These are phyloP conservation scores for Hyaloscypha variabilis DNA, from an alignment of 495 filamentous ascomycete genomes.

Conservation along the genomic window DNA sequence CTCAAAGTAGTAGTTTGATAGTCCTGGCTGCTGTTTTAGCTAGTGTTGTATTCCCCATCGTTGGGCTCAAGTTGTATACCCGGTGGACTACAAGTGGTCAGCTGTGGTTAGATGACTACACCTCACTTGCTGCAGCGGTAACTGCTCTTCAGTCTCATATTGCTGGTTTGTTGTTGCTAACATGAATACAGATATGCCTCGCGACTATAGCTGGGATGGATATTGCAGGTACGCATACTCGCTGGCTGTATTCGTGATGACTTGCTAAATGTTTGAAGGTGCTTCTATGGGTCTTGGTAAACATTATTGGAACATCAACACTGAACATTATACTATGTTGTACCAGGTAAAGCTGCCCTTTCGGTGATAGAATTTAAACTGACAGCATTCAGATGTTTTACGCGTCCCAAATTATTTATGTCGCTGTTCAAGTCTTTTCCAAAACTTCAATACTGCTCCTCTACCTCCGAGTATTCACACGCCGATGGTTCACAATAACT, in stretches of 20 bases:
- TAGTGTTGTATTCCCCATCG: conserved; percentile 9
- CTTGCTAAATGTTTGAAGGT: conserved; percentile 14
- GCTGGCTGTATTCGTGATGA: conserved; percentile 2
- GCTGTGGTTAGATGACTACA: conserved; percentile 14
- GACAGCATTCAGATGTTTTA: conserved; percentile 26
- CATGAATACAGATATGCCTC: not conserved
- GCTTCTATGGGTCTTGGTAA: conserved; percentile 24
- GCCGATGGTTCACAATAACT: conserved; percentile 33
- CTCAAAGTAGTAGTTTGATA: conserved; percentile 10
- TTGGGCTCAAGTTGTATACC: conserved; percentile 8
- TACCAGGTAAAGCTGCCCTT: not conserved
- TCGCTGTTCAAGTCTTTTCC: conserved; percentile 40
- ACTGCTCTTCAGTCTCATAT: not conserved
- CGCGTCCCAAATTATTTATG: conserved; percentile 40
- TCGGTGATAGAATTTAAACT: not conserved
- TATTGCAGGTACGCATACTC: not conserved
- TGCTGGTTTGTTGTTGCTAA: too few species aligned
- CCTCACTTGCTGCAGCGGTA: conserved; percentile 6
- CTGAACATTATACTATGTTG: conserved; percentile 1
- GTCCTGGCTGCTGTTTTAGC: not conserved
- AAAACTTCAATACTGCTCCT: conserved; percentile 47
- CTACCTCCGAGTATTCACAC: conserved; percentile 52
- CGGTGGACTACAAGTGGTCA: not conserved
- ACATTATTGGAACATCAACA: conserved; percentile 25
- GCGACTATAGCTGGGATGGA: not conserved